Evolutionary conservation across 2,329 filamentous ascomycete genomes (phyloP).

Genomic region (Ambrosiella xylebori): DNA sequence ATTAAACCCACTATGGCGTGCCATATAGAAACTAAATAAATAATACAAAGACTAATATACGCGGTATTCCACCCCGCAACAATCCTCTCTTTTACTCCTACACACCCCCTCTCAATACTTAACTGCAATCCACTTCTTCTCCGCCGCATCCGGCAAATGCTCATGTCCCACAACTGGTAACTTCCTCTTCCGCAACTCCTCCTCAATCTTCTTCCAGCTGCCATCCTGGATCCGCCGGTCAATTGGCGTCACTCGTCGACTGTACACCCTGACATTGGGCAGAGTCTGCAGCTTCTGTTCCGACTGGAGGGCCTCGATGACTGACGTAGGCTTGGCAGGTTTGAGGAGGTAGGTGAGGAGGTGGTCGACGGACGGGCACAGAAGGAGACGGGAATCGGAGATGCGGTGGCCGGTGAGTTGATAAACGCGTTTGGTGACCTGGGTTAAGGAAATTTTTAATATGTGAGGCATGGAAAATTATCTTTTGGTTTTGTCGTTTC

Average conservation of each 20-base stretch:
- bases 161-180: conserved; percentile 38
- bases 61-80: neutral
- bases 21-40: neutral
- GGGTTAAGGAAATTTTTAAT: neutral
- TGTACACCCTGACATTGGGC: conserved; percentile 54
- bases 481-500: neutral
- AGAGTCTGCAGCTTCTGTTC: conserved; percentile 31
- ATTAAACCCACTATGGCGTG: neutral
- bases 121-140: conserved; percentile 27
- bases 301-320: conserved; percentile 41
- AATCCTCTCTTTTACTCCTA: neutral
- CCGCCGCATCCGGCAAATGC: conserved; percentile 24
- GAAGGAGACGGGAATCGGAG: conserved; percentile 49
- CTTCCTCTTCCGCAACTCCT: conserved; percentile 45
- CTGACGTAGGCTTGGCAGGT: conserved; percentile 39
- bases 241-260: conserved; percentile 47
- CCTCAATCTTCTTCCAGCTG: conserved; percentile 62
- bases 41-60: conserved; percentile 10
- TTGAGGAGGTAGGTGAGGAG: conserved; percentile 37
- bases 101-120: conserved; percentile 15
- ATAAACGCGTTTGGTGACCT: conserved; percentile 68
- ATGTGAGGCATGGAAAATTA: neutral
- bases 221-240: conserved; percentile 57
- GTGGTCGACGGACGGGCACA: conserved; percentile 34
- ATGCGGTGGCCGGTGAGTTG: conserved; percentile 66